These are phyloP conservation scores for Karstenula rhodostoma DNA, from an alignment of 2,329 filamentous ascomycete species.

Conservation along the genomic window DNA sequence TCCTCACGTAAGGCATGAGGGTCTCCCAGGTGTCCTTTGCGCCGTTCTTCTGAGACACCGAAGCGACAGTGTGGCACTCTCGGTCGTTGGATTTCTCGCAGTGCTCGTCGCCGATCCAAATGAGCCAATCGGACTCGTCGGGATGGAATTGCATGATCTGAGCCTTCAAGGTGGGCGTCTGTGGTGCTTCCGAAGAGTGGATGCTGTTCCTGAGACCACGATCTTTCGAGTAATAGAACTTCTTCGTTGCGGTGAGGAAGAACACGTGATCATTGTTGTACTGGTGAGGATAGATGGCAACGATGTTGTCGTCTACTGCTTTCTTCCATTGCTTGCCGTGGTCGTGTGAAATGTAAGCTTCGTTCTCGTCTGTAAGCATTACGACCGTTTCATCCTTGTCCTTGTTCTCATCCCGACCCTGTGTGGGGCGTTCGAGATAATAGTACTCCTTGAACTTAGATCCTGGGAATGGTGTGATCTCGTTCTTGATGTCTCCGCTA, in stretches of 20 bases:
- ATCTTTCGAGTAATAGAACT: constrained; percentile 82
- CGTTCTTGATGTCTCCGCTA: constrained; percentile 71
- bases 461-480: constrained; percentile 69
- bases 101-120: constrained; percentile 80
- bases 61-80: constrained; percentile 77
- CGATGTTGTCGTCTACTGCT: constrained; percentile 74
- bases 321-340: constrained; percentile 90
- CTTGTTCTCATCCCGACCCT: constrained; percentile 73
- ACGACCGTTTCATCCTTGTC: constrained; percentile 77
- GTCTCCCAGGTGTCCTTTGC: constrained; percentile 71
- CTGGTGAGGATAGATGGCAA: constrained; percentile 76
- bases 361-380: constrained; percentile 64
- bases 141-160: constrained; percentile 82
- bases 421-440: constrained; percentile 78
- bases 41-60: constrained; percentile 80
- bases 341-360: constrained; percentile 79
- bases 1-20: constrained; percentile 75
- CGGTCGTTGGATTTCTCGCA: constrained; percentile 64
- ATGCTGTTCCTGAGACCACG: constrained; percentile 71
- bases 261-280: constrained; percentile 87
- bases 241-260: constrained; percentile 75
- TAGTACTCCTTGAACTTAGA: constrained; percentile 64
- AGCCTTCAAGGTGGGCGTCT: constrained; percentile 61
- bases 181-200: constrained; percentile 75
- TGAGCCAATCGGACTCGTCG: constrained; percentile 80